These are phyloP conservation scores for Apophysomyces trapeziformis DNA, from an alignment of 371 early-diverging fungal species.

Conservation along the genomic window DNA sequence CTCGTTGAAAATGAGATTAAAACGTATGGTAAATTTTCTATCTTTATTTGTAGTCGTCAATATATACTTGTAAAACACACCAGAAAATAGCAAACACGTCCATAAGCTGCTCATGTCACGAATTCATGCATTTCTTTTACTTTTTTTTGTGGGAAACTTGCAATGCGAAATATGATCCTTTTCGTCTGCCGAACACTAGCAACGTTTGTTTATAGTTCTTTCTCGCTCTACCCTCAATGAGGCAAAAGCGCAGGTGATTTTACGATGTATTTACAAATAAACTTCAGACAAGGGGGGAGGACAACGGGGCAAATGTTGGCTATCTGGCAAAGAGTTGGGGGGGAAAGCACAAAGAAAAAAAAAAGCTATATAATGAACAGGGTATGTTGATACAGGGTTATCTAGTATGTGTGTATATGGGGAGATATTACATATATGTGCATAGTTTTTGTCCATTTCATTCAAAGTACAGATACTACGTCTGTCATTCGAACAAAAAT, in stretches of 20 bases:
- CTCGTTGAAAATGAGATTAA: too few relatives aligned
- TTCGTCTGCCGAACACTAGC: constrained; percentile 1
- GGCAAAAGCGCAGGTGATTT: not conserved
- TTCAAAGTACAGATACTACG: not conserved
- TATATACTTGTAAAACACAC: too few relatives aligned
- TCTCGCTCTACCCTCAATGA: not conserved
- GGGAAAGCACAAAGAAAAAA: too few relatives aligned
- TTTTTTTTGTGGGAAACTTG: not conserved
- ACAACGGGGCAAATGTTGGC: not conserved
- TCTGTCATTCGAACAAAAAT: constrained; percentile 27
- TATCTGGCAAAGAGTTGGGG: not conserved
- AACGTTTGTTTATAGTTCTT: not conserved
- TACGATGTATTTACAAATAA: constrained; percentile 1
- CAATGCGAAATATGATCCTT: not conserved
- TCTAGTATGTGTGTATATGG: too few relatives aligned
- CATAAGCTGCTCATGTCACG: not conserved
- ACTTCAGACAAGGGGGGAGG: not conserved
- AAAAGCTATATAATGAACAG: too few relatives aligned
- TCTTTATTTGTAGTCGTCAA: too few relatives aligned
- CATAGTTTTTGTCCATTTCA: not conserved
- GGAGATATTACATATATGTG: too few relatives aligned
- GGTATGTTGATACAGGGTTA: too few relatives aligned
- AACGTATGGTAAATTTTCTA: too few relatives aligned
- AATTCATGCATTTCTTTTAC: not conserved
- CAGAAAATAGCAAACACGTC: not conserved